Base-by-base conservation (phyloP, 2,329 filamentous ascomycete species). In the Penicillium sclerotiorum region DNA sequence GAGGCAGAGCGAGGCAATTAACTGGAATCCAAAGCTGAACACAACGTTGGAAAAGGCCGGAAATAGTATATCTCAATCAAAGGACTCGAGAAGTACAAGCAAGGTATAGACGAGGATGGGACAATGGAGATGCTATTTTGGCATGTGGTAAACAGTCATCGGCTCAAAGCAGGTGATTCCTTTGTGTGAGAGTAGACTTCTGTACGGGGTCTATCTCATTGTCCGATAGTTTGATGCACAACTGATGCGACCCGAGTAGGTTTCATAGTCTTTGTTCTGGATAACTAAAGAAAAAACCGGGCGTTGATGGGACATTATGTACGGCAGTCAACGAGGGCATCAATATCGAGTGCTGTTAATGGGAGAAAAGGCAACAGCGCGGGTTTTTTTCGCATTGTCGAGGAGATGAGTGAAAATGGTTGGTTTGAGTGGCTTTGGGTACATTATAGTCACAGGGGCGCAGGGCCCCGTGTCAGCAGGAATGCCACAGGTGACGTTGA, bases 71-170 rank as follows among this genome's bases (percentile, higher is more conserved):
- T 45, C 43, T 37, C 23, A 13, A 17, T 37, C 22, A 25, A 37
- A 28, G 32, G 23, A 9, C 21, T 5, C 23, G 9, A 15, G 25
- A 37, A 20, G 9, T 25, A 17, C 17, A 15, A 21, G n/a, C 27
- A 27, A 28, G 9, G 17, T n/a, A 33, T 17, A 30, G 28, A 43
- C 17, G 27, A 36, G n/a, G n/a, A n/a, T n/a, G 17, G 23, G 17
- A 4, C 18, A 13, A 18, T 13, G 17, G 23, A 28, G 17, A 21
- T 18, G n/a, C n/a, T n/a, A n/a, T 18, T 4, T 21, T 18, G 28
- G 45, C 57, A 60, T 57, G 56, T 63, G 60, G 50, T 49, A n/a
- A 30, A 49, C 44, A 45, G 63, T 64, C 62, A 66, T 64, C 54
- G 49, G 58, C 50, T 51, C 44, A 54, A 53, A 50, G 52, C 62